Conservation (phyloP, 2,329 filamentous ascomycete species). For the Fusarium euwallaceae region DNA sequence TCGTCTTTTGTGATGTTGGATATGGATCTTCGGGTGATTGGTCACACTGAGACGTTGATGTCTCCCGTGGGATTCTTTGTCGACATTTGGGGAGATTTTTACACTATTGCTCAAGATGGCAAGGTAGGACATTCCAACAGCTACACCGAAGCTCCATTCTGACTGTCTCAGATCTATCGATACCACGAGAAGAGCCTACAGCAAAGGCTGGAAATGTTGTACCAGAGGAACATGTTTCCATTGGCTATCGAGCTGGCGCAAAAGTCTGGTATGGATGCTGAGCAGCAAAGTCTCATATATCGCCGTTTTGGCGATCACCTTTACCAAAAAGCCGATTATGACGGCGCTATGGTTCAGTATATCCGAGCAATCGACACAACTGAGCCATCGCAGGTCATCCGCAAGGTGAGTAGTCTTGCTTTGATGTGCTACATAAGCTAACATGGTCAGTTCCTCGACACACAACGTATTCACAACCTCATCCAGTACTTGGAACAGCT, state of each 20-base stretch:
- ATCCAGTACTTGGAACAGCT: slow-evolving; percentile 98
- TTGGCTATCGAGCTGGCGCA: slow-evolving; percentile 93
- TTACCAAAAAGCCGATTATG: slow-evolving; percentile 95
- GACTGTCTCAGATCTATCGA: slow-evolving; percentile 73
- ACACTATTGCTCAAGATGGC: slow-evolving; percentile 89
- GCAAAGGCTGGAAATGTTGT: slow-evolving; percentile 92
- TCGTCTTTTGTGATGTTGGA: slow-evolving; percentile 94
- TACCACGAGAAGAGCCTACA: slow-evolving; percentile 93
- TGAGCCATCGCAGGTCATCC: slow-evolving; percentile 94
- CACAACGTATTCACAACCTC: slow-evolving; percentile 95
- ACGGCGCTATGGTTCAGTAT: slow-evolving; percentile 99
- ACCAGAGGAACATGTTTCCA: slow-evolving; percentile 92
- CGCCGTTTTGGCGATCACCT: slow-evolving; percentile 93
- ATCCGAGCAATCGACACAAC: slow-evolving; percentile 96
- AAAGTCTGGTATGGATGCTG: slow-evolving; percentile 82
- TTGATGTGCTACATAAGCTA: slow-evolving; percentile 34
- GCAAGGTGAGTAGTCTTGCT: slow-evolving; percentile 71
- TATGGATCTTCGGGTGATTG: slow-evolving; percentile 88
- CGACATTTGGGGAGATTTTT: slow-evolving; percentile 91
- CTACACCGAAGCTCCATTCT: not conserved
- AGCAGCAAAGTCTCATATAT: slow-evolving; percentile 92
- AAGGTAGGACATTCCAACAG: slow-evolving; percentile 70
- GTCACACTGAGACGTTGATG: slow-evolving; percentile 87
- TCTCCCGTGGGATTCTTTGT: slow-evolving; percentile 86
- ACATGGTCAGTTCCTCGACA: slow-evolving; percentile 82